Base-by-base conservation (phyloP, 177 flowering plant species). In the Telopea speciosissima region DNA sequence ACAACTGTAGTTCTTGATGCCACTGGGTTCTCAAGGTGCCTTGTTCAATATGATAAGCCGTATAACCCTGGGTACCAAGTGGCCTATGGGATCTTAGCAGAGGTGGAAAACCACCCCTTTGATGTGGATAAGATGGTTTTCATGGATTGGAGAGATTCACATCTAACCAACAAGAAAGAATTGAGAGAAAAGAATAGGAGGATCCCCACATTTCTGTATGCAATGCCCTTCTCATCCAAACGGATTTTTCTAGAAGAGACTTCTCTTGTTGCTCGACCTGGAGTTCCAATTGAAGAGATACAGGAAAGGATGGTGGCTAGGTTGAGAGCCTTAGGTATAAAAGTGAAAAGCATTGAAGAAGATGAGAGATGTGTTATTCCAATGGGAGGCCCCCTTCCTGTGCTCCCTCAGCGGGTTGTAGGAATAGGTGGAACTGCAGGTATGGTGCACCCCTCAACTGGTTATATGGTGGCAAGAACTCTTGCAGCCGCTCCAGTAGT, bases 381-480 rank as follows among this genome's bases (percentile, higher is more conserved):
- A 9, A 93, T 93, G 98, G 98, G 98, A 10, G 98, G 97, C 4
- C 96, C 98, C 1, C 89, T 93, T 22, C 98, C 98, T 1, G 95
- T 93, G 28, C 83, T 90, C 17, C 95, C 97, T 71, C 97, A 93
- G 74, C 75, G 95, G 76, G 92, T 93, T 33, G 81, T 93, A 24
- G 98, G 98, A 56, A 90, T 93, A 23, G 97, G 98, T 63, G 98
- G 98, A 24, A 91, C 97, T 3, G 98, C 97, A 19, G 98, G 96
- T 10, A 90, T 90, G 97, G 97, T 92, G 71, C 97, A 92, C 70
- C 97, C 97, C 16, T 92, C 97, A 9, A 92, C 97, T 33, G 97
- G 97, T 9, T 92, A 92, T 72, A 92, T 92, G 97, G 97, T 92
- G 26, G 98, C 97, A 9, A 82, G 93, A 79, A 91, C 97, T 59